A percentile compares a stretch with the other conserved stretches of the same genome.
Evolutionary conservation across 371 early-diverging fungal genomes (phyloP).

Genomic region (Mortierella sp.): DNA sequence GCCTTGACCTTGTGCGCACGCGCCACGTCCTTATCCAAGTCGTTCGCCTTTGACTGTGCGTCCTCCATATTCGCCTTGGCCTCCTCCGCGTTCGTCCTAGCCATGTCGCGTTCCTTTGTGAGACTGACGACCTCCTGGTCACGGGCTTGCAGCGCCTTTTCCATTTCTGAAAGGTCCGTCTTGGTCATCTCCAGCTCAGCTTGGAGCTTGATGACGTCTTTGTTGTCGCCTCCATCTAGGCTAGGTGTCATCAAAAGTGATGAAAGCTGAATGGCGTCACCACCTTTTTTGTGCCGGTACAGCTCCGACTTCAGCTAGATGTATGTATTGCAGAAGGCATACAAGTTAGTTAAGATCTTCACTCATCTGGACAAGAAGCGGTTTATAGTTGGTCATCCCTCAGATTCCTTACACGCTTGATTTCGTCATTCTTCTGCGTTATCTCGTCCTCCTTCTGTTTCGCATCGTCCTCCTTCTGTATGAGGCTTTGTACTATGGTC

Average conservation of each 20-base stretch:
- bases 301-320: neutral
- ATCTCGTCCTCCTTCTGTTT: neutral
- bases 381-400: neutral
- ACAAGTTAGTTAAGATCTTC: neutral
- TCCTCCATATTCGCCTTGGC: slow-evolving; percentile 21
- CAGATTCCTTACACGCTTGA: neutral
- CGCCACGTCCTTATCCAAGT: slow-evolving; percentile 19
- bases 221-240: slow-evolving; percentile 21
- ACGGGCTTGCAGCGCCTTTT: neutral
- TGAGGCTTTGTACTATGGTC: slow-evolving; percentile 16
- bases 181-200: slow-evolving; percentile 14
- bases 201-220: slow-evolving; percentile 1
- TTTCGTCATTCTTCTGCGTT: neutral
- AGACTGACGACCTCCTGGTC: neutral
- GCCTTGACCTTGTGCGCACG: slow-evolving; percentile 34
- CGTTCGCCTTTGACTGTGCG: slow-evolving; percentile 15
- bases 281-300: neutral
- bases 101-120: slow-evolving; percentile 12
- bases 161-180: slow-evolving; percentile 7
- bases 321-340: neutral
- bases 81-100: slow-evolving; percentile 19
- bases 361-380: neutral
- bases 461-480: slow-evolving; percentile 1
- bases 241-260: slow-evolving; percentile 18
- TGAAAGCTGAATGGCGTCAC: neutral